Evolutionary conservation across 1,284 basidiomycete genomes (phyloP).

Genomic region (Pseudozyma hubeiensis): DNA sequence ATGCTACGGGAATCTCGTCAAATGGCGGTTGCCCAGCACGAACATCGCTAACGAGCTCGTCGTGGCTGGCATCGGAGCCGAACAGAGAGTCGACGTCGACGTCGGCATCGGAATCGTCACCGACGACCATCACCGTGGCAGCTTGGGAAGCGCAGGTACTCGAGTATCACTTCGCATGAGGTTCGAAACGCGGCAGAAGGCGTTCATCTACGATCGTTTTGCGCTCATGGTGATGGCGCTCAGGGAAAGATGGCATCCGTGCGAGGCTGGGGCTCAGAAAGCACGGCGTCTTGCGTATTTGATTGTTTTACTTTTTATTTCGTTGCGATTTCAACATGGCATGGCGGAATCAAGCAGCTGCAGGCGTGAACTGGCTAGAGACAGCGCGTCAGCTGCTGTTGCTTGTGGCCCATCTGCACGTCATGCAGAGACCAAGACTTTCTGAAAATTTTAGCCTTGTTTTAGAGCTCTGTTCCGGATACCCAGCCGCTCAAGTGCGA

Average conservation of each 20-base stretch:
- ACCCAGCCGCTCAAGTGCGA: not conserved
- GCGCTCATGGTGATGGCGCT: not conserved
- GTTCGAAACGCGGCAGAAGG: not conserved
- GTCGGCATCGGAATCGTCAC: constrained; percentile 18
- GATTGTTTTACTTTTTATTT: not conserved
- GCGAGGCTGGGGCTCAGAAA: not conserved
- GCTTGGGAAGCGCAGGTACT: too few species aligned
- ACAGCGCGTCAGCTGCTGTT: too few species aligned
- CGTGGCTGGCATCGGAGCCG: constrained; percentile 12
- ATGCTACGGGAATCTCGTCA: constrained; percentile 7
- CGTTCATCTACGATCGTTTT: not conserved
- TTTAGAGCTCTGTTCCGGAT: constrained; percentile 5
- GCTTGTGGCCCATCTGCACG: too few species aligned
- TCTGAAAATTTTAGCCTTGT: not conserved
- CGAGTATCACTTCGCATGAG: not conserved
- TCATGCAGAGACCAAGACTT: not conserved
- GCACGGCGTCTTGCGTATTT: constrained; percentile 3
- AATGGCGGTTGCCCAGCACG: not conserved
- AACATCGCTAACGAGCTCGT: not conserved
- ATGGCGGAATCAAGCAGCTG: too few species aligned
- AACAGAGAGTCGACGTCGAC: constrained; percentile 38
- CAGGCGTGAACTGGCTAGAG: too few species aligned
- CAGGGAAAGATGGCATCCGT: constrained; percentile 1
- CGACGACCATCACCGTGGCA: constrained; percentile 6
- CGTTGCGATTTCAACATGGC: too few species aligned